Evolutionary conservation across 805 yeast species (phyloP).

Genomic region (Kockiozyma suomiensis): DNA sequence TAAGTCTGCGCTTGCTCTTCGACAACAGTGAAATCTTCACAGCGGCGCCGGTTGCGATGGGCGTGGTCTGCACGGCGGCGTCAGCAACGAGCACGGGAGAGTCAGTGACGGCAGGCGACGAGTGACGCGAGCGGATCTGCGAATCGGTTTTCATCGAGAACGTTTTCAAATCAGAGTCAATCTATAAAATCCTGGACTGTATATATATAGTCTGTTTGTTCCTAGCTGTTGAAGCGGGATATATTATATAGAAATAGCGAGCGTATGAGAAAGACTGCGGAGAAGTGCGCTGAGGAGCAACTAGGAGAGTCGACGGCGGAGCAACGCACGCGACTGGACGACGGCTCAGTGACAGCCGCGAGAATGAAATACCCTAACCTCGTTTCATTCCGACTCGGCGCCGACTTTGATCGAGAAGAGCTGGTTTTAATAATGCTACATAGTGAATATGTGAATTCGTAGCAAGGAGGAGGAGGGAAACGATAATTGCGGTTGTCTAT

Average conservation of each 20-base stretch:
- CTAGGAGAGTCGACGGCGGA: background rate
- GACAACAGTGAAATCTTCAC: slow-evolving; percentile 25
- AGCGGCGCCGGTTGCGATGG: slow-evolving; percentile 12
- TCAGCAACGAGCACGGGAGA: slow-evolving; percentile 6
- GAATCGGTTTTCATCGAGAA: slow-evolving; percentile 25
- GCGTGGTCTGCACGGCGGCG: slow-evolving; percentile 5
- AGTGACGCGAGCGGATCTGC: slow-evolving; percentile 28
- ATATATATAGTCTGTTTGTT: too few relatives aligned
- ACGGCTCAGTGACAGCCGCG: slow-evolving; percentile 12
- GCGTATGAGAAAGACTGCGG: background rate
- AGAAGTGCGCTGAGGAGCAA: background rate
- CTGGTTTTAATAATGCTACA: too few relatives aligned
- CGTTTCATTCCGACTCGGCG: background rate
- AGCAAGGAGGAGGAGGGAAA: too few relatives aligned
- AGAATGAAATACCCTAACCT: background rate
- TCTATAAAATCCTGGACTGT: too few relatives aligned
- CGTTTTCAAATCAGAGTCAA: too few relatives aligned
- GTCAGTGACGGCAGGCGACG: slow-evolving; percentile 20
- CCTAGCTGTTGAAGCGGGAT: slow-evolving; percentile 15
- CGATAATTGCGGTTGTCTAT: too few relatives aligned
- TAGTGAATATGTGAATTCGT: too few relatives aligned
- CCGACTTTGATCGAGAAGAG: background rate
- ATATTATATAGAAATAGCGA: background rate
- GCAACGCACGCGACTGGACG: background rate
- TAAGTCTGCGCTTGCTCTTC: slow-evolving; percentile 29